phyloP scores from a whole-genome alignment of 768 basidiomycete genomes.

The Hemileccinum rubropunctum region DNA sequence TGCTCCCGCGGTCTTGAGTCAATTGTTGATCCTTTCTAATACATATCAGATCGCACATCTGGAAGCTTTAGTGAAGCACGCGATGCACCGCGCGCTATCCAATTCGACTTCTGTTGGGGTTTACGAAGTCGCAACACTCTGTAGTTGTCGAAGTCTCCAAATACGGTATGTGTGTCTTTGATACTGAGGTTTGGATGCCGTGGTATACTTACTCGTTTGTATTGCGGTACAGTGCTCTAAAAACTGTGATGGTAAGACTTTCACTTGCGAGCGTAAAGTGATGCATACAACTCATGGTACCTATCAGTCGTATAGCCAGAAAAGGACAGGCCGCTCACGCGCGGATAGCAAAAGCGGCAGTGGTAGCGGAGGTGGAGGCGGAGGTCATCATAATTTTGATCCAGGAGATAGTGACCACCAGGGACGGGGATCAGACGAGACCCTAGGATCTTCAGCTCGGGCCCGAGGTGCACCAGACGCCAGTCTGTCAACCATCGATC shows the following conservation, averaged over 20 bases:
- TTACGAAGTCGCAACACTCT: constrained; percentile 93
- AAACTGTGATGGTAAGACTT: constrained; percentile 73
- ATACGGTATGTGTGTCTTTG: constrained; percentile 59
- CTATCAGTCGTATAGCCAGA: constrained; percentile 73
- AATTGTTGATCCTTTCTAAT: constrained; percentile 78
- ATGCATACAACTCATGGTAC: constrained; percentile 12
- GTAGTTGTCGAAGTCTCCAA: constrained; percentile 84
- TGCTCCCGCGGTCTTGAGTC: constrained; percentile 83
- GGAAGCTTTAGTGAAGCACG: constrained; percentile 81
- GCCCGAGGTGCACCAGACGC: constrained; percentile 74
- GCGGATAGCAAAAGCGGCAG: constrained; percentile 41
- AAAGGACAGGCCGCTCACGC: constrained; percentile 54
- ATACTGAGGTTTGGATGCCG: constrained; percentile 8
- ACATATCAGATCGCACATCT: constrained; percentile 81
- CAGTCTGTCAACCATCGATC: constrained; percentile 33
- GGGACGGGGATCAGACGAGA: constrained; percentile 34
- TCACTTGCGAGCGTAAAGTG: not conserved
- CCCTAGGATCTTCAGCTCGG: constrained; percentile 32
- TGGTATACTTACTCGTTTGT: constrained; percentile 10
- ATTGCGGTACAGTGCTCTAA: constrained; percentile 53
- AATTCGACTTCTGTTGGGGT: constrained; percentile 87
- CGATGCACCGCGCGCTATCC: constrained; percentile 86
- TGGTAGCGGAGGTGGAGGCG: constrained; percentile 31
- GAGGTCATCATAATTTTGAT: constrained; percentile 35
- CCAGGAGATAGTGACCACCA: constrained; percentile 37